A percentile compares a stretch with the other conserved stretches of the same genome.
Evolutionary conservation across 2,329 filamentous ascomycete genomes (phyloP).

Genomic region (Lasiodiplodia sp.): DNA sequence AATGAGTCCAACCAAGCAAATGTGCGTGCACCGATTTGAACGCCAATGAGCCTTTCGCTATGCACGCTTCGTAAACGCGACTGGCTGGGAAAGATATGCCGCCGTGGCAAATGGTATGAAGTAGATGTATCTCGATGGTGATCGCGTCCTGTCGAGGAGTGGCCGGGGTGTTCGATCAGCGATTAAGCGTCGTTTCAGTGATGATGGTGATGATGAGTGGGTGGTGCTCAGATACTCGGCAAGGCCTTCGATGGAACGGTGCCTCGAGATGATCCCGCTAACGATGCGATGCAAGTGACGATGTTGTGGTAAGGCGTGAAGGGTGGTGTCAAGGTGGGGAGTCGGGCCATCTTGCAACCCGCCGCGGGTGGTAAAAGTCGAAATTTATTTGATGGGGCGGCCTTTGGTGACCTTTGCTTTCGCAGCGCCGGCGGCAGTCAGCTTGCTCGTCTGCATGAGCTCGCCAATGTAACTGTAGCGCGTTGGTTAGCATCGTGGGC

Average conservation of each 20-base stretch:
- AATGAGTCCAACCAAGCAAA: conserved; percentile 25
- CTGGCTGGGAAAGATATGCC: conserved; percentile 13
- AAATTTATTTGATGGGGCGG: conserved; percentile 29
- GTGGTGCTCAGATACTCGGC: conserved; percentile 1
- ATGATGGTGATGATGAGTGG: conserved; percentile 7
- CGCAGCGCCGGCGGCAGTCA: conserved; percentile 60
- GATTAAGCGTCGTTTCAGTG: conserved; percentile 16
- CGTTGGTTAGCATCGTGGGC: conserved; percentile 33
- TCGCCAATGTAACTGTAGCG: conserved; percentile 87
- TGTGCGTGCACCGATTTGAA: conserved; percentile 17
- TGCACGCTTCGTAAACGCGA: conserved; percentile 32
- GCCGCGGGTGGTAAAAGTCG: neutral
- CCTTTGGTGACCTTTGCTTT: conserved; percentile 56
- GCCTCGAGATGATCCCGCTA: neutral
- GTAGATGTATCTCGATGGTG: neutral
- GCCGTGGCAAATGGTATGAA: neutral
- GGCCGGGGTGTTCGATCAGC: conserved; percentile 4
- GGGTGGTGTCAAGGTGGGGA: neutral
- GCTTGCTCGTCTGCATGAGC: conserved; percentile 78
- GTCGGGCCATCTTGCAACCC: neutral
- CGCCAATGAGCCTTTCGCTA: conserved; percentile 29
- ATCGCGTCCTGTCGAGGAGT: neutral
- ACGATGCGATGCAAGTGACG: conserved; percentile 19
- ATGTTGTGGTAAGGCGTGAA: neutral
- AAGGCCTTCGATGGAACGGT: neutral